Evolutionary conservation across 495 filamentous ascomycete species (phyloP), one percentile per base, ranked within the genome.

Genomic region (Neurospora hispaniola): DNA sequence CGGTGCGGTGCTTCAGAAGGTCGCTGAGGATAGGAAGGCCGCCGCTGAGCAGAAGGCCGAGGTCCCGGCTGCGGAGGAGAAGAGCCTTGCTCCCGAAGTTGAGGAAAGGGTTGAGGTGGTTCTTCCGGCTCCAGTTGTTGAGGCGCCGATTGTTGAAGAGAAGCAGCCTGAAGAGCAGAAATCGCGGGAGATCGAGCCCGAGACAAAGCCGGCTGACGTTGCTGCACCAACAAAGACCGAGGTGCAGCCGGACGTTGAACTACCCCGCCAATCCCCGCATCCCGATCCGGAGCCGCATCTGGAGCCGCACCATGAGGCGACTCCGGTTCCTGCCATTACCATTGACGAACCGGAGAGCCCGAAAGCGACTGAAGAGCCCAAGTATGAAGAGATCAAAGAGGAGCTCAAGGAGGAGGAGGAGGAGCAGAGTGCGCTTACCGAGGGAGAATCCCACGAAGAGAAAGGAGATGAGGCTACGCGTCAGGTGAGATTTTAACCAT

Each of bases 371-470:
- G 54, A 66, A 8, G 23, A 62, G 54, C 11, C 54, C 54, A 31
- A 16, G 27, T 18, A 66, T 18, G 54, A 66, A 18, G 54, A 18
- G 23, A 0, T 3, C 18, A 35, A 66, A 1, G 54, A 74, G 76
- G 78, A 80, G 43, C 77, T 74, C 66, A 79, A 80, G 68, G 80
- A 81, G 54, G 80, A 81, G 54, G 80, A 81, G 54, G 79, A 77
- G 35, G 79, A 74, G 44, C 76, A 74, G 18, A 71, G 76, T 46
- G 74, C 54, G 54, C 54, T 66, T 31, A 6, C 27, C 6, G 7
- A 66, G 27, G 27, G 7, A 35, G 54, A 18, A 18, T 66, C 27
- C 31, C 27, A 66, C 18, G 12, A 35, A 35, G 54, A 66, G 54
- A 66, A 66, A 38, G 5, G 6, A 66, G 54, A 66, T 9, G 54